phyloP scores from a whole-genome alignment of 1,284 basidiomycete genomes.

The Tausonia pullulans region DNA sequence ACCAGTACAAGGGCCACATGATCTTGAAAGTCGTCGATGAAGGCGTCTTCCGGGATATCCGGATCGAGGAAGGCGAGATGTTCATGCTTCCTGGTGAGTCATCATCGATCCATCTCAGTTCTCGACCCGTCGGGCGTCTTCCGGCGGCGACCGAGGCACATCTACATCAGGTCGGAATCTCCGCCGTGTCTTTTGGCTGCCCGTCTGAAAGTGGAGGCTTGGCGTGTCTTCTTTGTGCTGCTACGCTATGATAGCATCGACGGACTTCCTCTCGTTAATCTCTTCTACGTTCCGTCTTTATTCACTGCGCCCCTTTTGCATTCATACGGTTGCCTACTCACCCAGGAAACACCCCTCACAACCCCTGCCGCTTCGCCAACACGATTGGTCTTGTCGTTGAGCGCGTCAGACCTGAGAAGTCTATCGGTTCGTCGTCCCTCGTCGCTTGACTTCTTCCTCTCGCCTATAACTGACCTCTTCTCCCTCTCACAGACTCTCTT shows the following conservation, averaged over 20 bases:
- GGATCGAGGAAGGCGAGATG: slow-evolving; percentile 91
- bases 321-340: not conserved
- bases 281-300: not conserved
- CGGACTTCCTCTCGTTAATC: no score
- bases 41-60: slow-evolving; percentile 73
- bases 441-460: not conserved
- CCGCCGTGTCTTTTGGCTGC: no score
- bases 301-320: not conserved
- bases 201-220: no score
- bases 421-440: slow-evolving; percentile 32
- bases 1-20: slow-evolving; percentile 87
- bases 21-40: slow-evolving; percentile 76
- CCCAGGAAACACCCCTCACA: slow-evolving; percentile 85
- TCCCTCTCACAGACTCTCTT: slow-evolving; percentile 56
- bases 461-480: not conserved
- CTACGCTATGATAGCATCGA: not conserved
- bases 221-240: no score
- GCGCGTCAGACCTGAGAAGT: slow-evolving; percentile 57
- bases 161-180: not conserved
- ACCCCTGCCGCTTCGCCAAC: slow-evolving; percentile 78
- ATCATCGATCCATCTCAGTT: no score
- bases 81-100: slow-evolving; percentile 74
- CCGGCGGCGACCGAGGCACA: not conserved
- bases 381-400: slow-evolving; percentile 94
- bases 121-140: no score